Evolutionary conservation across 768 basidiomycete genomes (phyloP).

Genomic region (Rhodotorula sphaerocarpa): DNA sequence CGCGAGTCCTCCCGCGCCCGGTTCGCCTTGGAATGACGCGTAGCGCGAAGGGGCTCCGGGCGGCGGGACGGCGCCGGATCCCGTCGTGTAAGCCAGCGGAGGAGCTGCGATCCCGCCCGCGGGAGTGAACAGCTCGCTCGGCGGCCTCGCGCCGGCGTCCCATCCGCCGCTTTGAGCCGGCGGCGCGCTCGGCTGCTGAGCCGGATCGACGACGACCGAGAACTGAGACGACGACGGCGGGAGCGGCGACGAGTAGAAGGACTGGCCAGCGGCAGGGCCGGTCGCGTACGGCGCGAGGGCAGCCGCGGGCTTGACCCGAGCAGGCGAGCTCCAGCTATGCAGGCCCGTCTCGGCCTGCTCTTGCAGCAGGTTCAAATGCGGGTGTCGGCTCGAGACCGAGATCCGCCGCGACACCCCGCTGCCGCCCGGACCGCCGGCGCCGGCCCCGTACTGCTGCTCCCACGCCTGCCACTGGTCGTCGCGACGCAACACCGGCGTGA

Average conservation of each 20-base stretch:
- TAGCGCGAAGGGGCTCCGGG: too few relatives aligned
- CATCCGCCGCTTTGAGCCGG: background rate
- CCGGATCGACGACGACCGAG: constrained; percentile 34
- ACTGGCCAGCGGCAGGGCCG: constrained; percentile 1
- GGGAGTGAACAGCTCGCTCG: constrained; percentile 17
- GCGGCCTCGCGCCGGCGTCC: background rate
- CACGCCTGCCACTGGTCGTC: constrained; percentile 18
- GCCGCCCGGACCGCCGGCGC: constrained; percentile 51
- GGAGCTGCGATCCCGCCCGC: constrained; percentile 12
- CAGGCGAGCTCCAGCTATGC: constrained; percentile 32
- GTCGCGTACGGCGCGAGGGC: constrained; percentile 8
- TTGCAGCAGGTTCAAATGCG: constrained; percentile 81
- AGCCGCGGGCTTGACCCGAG: constrained; percentile 21
- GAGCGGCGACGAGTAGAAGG: constrained; percentile 54
- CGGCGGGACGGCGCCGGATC: background rate
- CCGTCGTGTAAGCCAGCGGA: constrained; percentile 21
- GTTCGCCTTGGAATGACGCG: too few relatives aligned
- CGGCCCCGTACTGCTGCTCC: constrained; percentile 66
- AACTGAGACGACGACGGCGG: constrained; percentile 47
- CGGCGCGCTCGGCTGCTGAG: background rate
- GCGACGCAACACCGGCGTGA: constrained; percentile 29
- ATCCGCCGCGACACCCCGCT: constrained; percentile 35
- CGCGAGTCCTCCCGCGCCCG: too few relatives aligned
- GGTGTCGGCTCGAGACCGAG: constrained; percentile 66
- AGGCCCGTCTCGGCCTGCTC: constrained; percentile 47